phyloP scores from a whole-genome alignment of 2,329 filamentous ascomycete species.

The Ophiostoma fasciatum region DNA sequence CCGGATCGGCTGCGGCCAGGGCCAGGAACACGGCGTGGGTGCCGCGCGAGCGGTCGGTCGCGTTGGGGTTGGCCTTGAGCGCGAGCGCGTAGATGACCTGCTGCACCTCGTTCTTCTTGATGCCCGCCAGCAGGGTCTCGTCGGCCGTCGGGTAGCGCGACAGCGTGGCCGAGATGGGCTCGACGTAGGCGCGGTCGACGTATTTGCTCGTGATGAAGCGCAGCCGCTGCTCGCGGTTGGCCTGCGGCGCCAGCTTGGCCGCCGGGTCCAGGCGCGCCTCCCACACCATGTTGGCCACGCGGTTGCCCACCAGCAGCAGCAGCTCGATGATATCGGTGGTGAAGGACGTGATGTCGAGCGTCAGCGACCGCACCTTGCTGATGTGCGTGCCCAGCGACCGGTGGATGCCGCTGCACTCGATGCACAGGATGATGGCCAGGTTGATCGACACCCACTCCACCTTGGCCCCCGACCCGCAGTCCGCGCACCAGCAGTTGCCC shows the following conservation, averaged over 20 bases:
- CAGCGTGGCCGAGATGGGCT: slow-evolving; percentile 58
- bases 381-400: slow-evolving; percentile 93
- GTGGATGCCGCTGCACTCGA: slow-evolving; percentile 96
- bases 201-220: slow-evolving; percentile 95
- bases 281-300: slow-evolving; percentile 93
- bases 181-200: slow-evolving; percentile 67
- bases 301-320: slow-evolving; percentile 79
- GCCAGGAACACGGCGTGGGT: slow-evolving; percentile 87
- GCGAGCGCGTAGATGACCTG: slow-evolving; percentile 85
- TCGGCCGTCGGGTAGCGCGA: slow-evolving; percentile 68
- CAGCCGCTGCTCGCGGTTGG: slow-evolving; percentile 79
- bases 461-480: slow-evolving; percentile 82
- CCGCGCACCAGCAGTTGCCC: slow-evolving; percentile 85
- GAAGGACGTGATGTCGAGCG: slow-evolving; percentile 89
- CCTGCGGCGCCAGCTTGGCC: slow-evolving; percentile 59
- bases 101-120: slow-evolving; percentile 93
- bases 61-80: slow-evolving; percentile 74
- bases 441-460: slow-evolving; percentile 99
- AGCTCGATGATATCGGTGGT: slow-evolving; percentile 95
- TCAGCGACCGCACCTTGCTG: slow-evolving; percentile 90
- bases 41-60: slow-evolving; percentile 68
- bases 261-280: slow-evolving; percentile 67
- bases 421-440: slow-evolving; percentile 87
- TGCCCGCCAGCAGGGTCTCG: slow-evolving; percentile 77
- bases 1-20: slow-evolving; percentile 82